Conservation (phyloP, 1,284 basidiomycete species). For the Neolentinus lepideus region DNA sequence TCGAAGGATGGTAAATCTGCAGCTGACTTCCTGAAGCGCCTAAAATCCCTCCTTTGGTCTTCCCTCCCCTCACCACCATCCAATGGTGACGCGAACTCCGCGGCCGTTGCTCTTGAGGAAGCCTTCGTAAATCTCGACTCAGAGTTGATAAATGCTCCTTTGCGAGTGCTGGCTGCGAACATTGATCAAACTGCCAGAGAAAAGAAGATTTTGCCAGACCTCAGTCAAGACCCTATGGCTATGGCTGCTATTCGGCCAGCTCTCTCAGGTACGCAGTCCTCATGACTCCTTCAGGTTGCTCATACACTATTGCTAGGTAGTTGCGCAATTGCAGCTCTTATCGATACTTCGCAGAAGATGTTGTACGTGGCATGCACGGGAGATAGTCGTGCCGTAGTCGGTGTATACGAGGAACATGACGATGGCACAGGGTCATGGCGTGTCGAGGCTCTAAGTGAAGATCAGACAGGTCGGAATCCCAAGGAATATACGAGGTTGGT, state of each 20-base stretch:
- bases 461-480: slow-evolving; percentile 91
- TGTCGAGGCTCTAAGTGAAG: slow-evolving; percentile 88
- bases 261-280: slow-evolving; percentile 44
- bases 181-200: slow-evolving; percentile 43
- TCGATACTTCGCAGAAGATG: slow-evolving; percentile 78
- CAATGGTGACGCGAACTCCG: slow-evolving; percentile 53
- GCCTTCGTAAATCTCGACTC: slow-evolving; percentile 78
- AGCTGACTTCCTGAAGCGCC: slow-evolving; percentile 22
- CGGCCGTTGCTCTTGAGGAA: slow-evolving; percentile 67
- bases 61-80: slow-evolving; percentile 25
- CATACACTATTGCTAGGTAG: slow-evolving; percentile 47
- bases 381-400: slow-evolving; percentile 93
- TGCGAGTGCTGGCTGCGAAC: slow-evolving; percentile 61
- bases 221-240: slow-evolving; percentile 65
- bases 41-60: slow-evolving; percentile 38
- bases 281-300: not conserved
- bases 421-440: slow-evolving; percentile 69
- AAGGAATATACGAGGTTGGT: slow-evolving; percentile 68
- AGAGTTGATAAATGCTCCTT: slow-evolving; percentile 73
- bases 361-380: slow-evolving; percentile 91
- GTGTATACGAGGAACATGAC: slow-evolving; percentile 71
- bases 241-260: slow-evolving; percentile 73
- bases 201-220: slow-evolving; percentile 51
- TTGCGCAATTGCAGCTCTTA: slow-evolving; percentile 79
- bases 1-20: slow-evolving; percentile 24